These are phyloP conservation scores for Decorospora gaudefroyi DNA, from an alignment of 2,329 filamentous ascomycete species.

Conservation along the genomic window DNA sequence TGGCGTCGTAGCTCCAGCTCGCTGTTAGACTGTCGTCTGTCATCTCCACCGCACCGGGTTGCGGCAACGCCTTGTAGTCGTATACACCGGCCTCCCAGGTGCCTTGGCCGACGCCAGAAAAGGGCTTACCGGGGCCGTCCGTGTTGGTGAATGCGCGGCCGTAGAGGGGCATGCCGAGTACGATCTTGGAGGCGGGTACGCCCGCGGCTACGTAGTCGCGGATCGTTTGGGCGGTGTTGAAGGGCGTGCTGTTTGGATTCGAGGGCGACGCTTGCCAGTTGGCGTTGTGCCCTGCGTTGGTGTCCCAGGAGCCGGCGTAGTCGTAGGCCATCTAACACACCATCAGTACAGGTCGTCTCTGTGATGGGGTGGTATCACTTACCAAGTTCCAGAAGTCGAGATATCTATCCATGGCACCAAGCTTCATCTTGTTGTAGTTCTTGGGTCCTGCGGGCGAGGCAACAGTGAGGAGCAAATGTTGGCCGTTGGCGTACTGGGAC, in stretches of 20 bases:
- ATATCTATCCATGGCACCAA: slow-evolving; percentile 53
- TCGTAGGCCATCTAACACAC: slow-evolving; percentile 78
- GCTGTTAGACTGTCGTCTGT: slow-evolving; percentile 32
- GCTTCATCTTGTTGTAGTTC: slow-evolving; percentile 52
- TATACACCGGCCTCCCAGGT: slow-evolving; percentile 46
- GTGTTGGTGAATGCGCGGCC: slow-evolving; percentile 45
- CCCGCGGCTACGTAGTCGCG: slow-evolving; percentile 40
- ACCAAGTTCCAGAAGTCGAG: slow-evolving; percentile 60
- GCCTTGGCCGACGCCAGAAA: slow-evolving; percentile 37
- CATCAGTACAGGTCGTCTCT: neutral
- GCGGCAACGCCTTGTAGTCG: slow-evolving; percentile 46
- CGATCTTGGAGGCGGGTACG: slow-evolving; percentile 42
- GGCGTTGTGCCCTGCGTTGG: slow-evolving; percentile 40
- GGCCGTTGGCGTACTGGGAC: slow-evolving; percentile 43
- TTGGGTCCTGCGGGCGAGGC: slow-evolving; percentile 53
- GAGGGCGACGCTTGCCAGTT: slow-evolving; percentile 34
- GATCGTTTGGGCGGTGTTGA: slow-evolving; percentile 41
- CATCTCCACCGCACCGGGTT: slow-evolving; percentile 27
- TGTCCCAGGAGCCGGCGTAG: slow-evolving; percentile 55
- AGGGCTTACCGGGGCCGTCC: slow-evolving; percentile 41
- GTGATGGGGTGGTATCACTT: neutral
- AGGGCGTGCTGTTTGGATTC: slow-evolving; percentile 41
- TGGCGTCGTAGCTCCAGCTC: slow-evolving; percentile 41
- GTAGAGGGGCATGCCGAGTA: slow-evolving; percentile 47
- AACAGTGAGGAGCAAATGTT: slow-evolving; percentile 54